Base-by-base conservation (phyloP, 108 stramenopile genomes). In the Skeletonema menzelii region DNA sequence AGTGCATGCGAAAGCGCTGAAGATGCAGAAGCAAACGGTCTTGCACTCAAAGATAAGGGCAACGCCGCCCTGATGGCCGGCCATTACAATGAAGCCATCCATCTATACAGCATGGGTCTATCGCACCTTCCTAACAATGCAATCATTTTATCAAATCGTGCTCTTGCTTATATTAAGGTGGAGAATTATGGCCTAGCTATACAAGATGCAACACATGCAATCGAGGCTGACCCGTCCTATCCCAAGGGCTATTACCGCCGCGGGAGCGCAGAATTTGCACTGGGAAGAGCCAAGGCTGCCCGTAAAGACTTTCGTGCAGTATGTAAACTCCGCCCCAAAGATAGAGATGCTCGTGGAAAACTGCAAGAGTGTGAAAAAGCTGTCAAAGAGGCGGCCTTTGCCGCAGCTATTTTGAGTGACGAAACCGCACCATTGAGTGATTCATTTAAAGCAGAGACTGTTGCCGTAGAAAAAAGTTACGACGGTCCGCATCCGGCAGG, bases 101-200 rank as follows among this genome's bases (percentile, higher is more conserved):
- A 82, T 22, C 81, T 82, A 53, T 96, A 96, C 84, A 80, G 84
- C 34, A 81, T 86, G 10, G 95, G 89, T 10, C 71, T 96, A 34
- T 81, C 88, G 17, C 82, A 85, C 65, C 78, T 82, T 40, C 90
- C 94, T 20, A 70, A 79, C 38, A 93, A 88, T 73, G 88, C 95
- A 28, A 94, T 97, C 31, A 81, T 97, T 13, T 76, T 96, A 31
- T 90, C 90, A 59, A 99, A 99, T 81, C 86, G 98, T 3, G 95
- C 99, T 7, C 84, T 97, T 61, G 95, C 96, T 20, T 93, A 92
- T 73, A 91, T 98, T 67, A 96, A 97, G 67, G 82, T 97, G 32
- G 99, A 99, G 82, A 91, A 92, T 59, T 98, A 97, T 75, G 99
- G 97, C 0, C 76, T 96, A 61, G 99, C 99, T 44, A 97, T 98